Percentiles rank a stretch among this genome's conserved stretches.
These are phyloP conservation scores for Hypericum androsaemum DNA, from an alignment of 345 rosid species.

Conservation along the genomic window DNA sequence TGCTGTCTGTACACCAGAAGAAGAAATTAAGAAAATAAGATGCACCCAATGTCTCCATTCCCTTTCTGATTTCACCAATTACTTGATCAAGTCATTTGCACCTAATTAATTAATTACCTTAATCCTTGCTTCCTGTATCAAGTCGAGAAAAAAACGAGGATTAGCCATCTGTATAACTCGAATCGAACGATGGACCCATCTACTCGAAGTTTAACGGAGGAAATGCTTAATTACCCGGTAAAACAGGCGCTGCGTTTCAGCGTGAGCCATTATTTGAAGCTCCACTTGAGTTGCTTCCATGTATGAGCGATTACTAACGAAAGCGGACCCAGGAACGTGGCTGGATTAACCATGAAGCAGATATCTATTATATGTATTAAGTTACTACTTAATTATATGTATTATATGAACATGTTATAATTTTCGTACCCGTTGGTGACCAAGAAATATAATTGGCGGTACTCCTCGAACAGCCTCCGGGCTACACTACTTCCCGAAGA, in stretches of 20 bases:
- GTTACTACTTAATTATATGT: constrained; percentile 21
- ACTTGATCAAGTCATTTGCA: background rate
- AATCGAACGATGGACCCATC: background rate
- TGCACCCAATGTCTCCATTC: too few species aligned
- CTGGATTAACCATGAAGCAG: too few species aligned
- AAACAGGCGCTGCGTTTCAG: too few species aligned
- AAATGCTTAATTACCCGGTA: too few species aligned
- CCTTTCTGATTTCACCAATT: too few species aligned
- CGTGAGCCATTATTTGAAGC: too few species aligned
- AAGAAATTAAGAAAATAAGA: too few species aligned
- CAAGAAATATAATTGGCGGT: constrained; percentile 29
- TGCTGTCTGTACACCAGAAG: constrained; percentile 33
- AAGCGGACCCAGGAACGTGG: too few species aligned
- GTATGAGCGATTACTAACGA: too few species aligned
- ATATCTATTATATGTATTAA: background rate
- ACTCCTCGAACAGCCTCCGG: constrained; percentile 37
- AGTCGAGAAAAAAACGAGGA: constrained; percentile 1
- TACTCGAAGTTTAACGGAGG: too few species aligned
- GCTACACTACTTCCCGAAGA: constrained; percentile 34
- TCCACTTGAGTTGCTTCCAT: too few species aligned
- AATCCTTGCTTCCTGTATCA: constrained; percentile 64
- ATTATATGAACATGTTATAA: background rate
- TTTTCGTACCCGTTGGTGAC: background rate
- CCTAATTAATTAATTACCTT: constrained; percentile 32
- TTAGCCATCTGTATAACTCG: background rate